Evolutionary conservation across 345 rosid genomes (phyloP).

Genomic region (Bretschneidera sinensis): DNA sequence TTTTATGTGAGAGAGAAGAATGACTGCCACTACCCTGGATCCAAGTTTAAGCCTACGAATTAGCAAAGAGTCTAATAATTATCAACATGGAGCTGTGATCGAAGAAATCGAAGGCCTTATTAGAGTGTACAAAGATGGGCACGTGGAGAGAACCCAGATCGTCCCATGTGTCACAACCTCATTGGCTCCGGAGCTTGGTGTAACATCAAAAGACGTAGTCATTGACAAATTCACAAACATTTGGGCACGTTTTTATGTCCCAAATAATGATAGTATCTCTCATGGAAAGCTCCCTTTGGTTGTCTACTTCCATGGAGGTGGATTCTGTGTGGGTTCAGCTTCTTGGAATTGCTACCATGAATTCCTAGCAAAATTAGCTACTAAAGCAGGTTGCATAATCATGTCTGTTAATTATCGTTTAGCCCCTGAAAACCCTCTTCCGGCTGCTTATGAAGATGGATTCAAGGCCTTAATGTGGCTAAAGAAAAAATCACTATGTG

Average conservation of each 20-base stretch:
- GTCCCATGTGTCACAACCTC: constrained; percentile 44
- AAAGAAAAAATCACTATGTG: constrained; percentile 25
- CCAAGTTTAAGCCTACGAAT: constrained; percentile 18
- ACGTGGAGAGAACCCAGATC: constrained; percentile 48
- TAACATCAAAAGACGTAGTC: constrained; percentile 43
- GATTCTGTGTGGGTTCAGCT: constrained; percentile 57
- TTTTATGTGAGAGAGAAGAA: constrained; percentile 13
- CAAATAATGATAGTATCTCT: constrained; percentile 17
- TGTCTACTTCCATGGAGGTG: constrained; percentile 70
- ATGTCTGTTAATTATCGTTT: constrained; percentile 54
- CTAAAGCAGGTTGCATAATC: constrained; percentile 35
- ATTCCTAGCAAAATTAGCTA: constrained; percentile 41
- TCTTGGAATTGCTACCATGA: constrained; percentile 65
- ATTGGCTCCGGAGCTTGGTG: constrained; percentile 39
- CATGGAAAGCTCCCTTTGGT: constrained; percentile 44
- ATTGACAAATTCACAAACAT: constrained; percentile 47
- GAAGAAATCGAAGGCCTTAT: constrained; percentile 66
- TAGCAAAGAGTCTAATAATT: constrained; percentile 12
- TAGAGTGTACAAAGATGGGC: constrained; percentile 60
- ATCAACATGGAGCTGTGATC: constrained; percentile 35
- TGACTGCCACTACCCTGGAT: constrained; percentile 29
- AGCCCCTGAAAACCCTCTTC: constrained; percentile 64
- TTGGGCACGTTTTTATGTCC: constrained; percentile 70
- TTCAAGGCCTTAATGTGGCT: constrained; percentile 53
- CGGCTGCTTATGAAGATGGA: constrained; percentile 64